These are phyloP conservation scores for Lichina pygmaea DNA, from an alignment of 495 filamentous ascomycete genomes.

Conservation along the genomic window DNA sequence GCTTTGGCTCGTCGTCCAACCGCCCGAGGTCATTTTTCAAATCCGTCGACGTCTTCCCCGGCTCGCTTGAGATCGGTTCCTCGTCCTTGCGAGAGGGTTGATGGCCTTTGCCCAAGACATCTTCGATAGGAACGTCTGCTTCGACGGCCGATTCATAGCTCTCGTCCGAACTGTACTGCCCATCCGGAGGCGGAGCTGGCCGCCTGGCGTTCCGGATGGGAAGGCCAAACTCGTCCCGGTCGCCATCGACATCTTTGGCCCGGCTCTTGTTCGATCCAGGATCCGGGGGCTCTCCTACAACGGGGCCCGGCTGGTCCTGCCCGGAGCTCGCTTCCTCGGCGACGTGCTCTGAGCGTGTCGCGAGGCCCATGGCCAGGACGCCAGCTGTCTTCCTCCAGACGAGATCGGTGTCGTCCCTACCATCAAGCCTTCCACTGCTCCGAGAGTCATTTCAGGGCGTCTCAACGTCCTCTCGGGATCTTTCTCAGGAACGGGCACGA, in stretches of 20 bases:
- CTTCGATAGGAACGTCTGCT: neutral
- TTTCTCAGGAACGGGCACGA: too few species aligned
- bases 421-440: too few species aligned
- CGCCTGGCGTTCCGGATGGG: slow-evolving; percentile 13
- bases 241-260: neutral
- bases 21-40: neutral
- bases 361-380: too few species aligned
- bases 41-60: neutral
- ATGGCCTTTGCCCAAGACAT: neutral
- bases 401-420: too few species aligned
- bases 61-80: neutral
- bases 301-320: too few species aligned
- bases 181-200: neutral
- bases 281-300: too few species aligned
- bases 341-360: too few species aligned
- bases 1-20: neutral
- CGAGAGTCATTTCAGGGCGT: too few species aligned
- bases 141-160: neutral
- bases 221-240: slow-evolving; percentile 29
- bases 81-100: neutral
- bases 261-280: neutral
- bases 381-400: too few species aligned
- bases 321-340: too few species aligned
- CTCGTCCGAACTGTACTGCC: neutral
- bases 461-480: too few species aligned